Base-by-base conservation (phyloP, 352 stramenopile genomes). In the Globisporangium alternatum region DNA sequence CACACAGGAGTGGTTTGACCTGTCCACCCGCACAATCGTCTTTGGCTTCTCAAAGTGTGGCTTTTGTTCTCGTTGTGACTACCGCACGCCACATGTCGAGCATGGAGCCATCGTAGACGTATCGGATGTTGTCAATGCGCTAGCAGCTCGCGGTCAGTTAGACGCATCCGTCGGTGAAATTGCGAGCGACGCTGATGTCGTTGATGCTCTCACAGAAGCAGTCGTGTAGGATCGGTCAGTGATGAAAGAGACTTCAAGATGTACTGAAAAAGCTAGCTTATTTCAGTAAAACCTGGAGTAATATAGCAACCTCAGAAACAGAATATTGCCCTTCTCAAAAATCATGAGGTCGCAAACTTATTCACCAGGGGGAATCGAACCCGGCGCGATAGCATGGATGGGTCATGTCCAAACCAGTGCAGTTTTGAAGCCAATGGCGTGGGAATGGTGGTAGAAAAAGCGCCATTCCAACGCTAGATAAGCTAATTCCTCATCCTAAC, bases 161-260 rank as follows among this genome's bases (percentile, higher is more conserved):
- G 37, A 60, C 19, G 21, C 39, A 4, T 45, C 55, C 30, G 55
- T 51, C 47, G 55, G 39, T 17, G 33, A 58, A 31, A 31, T 58
- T 22, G 31, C 6, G 19, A 3, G 33, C 33, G 12, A 37, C 22
- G 31, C 53, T 35, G 53, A 59, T 21, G 53, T 48, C 53, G 25
- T 59, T 59, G 35, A 48, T 48, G 43, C n/a, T 25, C 19, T 59
- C 53, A 59, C 22, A n/a, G n/a, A 59, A 31, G n/a, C 64, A 62
- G 43, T 62, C 2, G 57, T 22, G 45, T 65, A 64, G 64, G 64
- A 28, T 30, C 22, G 15, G 17, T 49, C 43, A 49, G 19, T 49
- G 43, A 49, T 49, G 43, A 49, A 49, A 49, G 56, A 33, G 43
- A 49, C 43, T 12, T 49, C 43, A 8, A 49, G 43, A 49, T 49